phyloP scores from a whole-genome alignment of 1,284 basidiomycete species.

The Trichosporon faecale region DNA sequence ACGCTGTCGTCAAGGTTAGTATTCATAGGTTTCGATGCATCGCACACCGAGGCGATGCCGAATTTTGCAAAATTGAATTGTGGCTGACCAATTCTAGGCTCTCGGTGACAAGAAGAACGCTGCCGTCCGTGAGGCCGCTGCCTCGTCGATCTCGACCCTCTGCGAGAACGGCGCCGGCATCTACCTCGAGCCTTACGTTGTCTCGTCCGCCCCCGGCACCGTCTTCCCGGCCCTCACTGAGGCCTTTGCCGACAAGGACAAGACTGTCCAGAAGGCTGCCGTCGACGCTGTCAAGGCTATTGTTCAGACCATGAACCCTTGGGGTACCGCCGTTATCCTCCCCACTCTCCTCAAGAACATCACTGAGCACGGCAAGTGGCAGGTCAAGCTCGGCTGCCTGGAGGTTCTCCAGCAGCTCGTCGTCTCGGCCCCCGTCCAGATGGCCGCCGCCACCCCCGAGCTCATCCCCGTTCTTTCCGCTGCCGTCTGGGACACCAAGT shows the following conservation, averaged over 20 bases:
- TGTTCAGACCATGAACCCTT: constrained; percentile 81
- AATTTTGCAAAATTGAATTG: not conserved
- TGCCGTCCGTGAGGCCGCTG: constrained; percentile 50
- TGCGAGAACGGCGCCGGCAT: constrained; percentile 74
- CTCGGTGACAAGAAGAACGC: constrained; percentile 60
- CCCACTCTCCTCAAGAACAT: constrained; percentile 73
- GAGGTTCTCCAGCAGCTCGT: constrained; percentile 87
- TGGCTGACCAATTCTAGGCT: constrained; percentile 44
- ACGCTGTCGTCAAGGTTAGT: constrained; percentile 69
- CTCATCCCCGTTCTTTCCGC: constrained; percentile 94
- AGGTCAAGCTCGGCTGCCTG: constrained; percentile 91
- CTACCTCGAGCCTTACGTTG: constrained; percentile 85
- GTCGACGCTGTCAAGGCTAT: constrained; percentile 78
- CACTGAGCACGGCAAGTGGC: constrained; percentile 95
- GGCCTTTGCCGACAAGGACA: constrained; percentile 83
- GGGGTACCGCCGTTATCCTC: constrained; percentile 81
- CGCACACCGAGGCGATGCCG: not conserved
- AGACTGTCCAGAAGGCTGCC: constrained; percentile 67
- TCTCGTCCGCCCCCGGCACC: constrained; percentile 64
- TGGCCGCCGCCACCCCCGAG: constrained; percentile 87
- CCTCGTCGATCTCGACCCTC: constrained; percentile 54
- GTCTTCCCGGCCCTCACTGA: constrained; percentile 85
- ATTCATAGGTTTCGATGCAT: not conserved
- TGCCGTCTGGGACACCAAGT: constrained; percentile 99
- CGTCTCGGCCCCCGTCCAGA: constrained; percentile 75